phyloP scores from a whole-genome alignment of 768 basidiomycete genomes.

The Paxillus ammoniavirescens region DNA sequence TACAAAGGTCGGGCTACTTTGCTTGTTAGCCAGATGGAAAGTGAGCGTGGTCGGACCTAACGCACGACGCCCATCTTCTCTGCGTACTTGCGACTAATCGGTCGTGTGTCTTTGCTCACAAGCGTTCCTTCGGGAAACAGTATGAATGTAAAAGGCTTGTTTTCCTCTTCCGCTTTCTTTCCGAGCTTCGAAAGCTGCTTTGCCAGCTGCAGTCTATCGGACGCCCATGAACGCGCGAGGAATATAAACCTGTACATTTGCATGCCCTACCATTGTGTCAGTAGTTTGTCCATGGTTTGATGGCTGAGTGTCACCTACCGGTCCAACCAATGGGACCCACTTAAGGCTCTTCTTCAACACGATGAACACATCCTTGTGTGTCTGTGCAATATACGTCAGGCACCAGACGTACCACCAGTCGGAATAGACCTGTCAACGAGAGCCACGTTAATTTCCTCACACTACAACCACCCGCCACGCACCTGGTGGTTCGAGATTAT shows the following conservation, averaged over 20 bases:
- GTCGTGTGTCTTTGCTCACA: conserved; percentile 82
- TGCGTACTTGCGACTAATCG: conserved; percentile 83
- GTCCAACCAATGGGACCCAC: conserved; percentile 83
- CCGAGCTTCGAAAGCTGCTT: conserved; percentile 68
- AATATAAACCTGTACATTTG: conserved; percentile 95
- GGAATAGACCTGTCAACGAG: conserved; percentile 54
- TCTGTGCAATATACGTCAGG: conserved; percentile 67
- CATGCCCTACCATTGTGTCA: conserved; percentile 62
- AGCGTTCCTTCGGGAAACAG: conserved; percentile 97
- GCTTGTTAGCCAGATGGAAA: conserved; percentile 9
- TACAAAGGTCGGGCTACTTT: conserved; percentile 68
- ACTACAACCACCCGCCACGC: conserved; percentile 10
- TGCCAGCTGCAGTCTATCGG: conserved; percentile 70
- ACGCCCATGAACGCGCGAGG: conserved; percentile 86
- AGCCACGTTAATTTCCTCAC: conserved; percentile 2
- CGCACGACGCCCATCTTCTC: conserved; percentile 87
- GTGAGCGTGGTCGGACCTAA: conserved; percentile 15
- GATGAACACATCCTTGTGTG: conserved; percentile 79
- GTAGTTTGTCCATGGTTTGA: background rate
- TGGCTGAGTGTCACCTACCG: conserved; percentile 52
- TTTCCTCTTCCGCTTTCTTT: conserved; percentile 59
- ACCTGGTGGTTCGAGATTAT: conserved; percentile 95
- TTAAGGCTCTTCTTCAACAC: conserved; percentile 90
- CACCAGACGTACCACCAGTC: conserved; percentile 93
- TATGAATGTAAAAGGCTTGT: conserved; percentile 76